A percentile compares a stretch with the other conserved stretches of the same genome.
Evolutionary conservation across 2,329 filamentous ascomycete species (phyloP).

Genomic region (Stachybotrys chlorohalonatus): DNA sequence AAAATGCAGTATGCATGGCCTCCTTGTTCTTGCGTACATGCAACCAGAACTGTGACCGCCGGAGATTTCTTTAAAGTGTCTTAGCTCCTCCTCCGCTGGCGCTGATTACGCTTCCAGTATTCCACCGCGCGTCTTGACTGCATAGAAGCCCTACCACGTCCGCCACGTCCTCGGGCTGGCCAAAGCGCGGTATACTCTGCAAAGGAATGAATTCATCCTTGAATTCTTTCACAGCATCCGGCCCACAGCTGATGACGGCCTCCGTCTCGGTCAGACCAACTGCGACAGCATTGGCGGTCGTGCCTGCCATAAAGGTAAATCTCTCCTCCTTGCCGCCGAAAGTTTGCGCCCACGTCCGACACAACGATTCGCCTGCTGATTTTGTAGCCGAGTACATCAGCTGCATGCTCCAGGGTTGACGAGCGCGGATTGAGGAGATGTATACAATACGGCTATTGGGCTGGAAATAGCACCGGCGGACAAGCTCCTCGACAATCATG

Average conservation of each 20-base stretch:
- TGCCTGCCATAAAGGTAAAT: constrained; percentile 23
- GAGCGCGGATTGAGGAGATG: constrained; percentile 21
- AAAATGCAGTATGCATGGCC: too few relatives aligned
- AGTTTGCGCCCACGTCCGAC: constrained; percentile 24
- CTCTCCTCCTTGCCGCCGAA: constrained; percentile 24
- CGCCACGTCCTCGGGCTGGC: constrained; percentile 25
- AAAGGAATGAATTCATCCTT: constrained; percentile 21
- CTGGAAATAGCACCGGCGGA: constrained; percentile 19
- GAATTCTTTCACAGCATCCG: constrained; percentile 19
- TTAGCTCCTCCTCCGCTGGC: constrained; percentile 26
- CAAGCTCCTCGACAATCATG: constrained; percentile 23
- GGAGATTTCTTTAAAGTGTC: constrained; percentile 7
- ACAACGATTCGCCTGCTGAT: constrained; percentile 23
- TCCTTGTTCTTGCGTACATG: too few relatives aligned
- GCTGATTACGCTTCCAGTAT: constrained; percentile 24
- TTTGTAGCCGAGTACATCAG: constrained; percentile 24
- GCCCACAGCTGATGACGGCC: constrained; percentile 20
- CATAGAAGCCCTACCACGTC: constrained; percentile 24
- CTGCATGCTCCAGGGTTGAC: constrained; percentile 22
- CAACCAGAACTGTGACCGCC: too few relatives aligned
- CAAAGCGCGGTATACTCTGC: constrained; percentile 21
- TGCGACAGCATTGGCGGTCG: constrained; percentile 23
- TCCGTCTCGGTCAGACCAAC: constrained; percentile 23
- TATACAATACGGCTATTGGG: constrained; percentile 23
- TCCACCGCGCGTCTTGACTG: constrained; percentile 22